Conservation (phyloP, 2,329 filamentous ascomycete genomes). For the Talaromyces rugulosus region DNA sequence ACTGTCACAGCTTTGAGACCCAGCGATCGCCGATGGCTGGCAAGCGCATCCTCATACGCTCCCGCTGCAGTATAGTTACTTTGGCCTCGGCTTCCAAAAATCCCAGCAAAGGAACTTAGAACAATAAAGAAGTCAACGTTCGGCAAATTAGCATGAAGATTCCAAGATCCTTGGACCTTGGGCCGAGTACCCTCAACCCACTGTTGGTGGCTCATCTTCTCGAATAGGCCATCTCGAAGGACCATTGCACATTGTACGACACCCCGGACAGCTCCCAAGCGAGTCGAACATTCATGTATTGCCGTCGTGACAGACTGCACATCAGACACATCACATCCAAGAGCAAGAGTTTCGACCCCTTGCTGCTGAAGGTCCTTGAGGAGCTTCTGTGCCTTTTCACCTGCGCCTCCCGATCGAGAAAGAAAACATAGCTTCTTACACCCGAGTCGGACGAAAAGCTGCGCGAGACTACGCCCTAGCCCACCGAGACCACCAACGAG, state of each 20-base stretch:
- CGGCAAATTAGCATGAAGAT: not conserved
- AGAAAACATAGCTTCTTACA: slow-evolving; percentile 26
- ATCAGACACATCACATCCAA: not conserved
- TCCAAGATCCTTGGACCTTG: slow-evolving; percentile 9
- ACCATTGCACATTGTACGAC: slow-evolving; percentile 12
- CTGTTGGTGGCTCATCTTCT: slow-evolving; percentile 1
- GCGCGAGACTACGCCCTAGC: slow-evolving; percentile 30
- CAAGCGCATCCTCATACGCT: slow-evolving; percentile 25
- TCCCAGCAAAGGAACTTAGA: slow-evolving; percentile 24
- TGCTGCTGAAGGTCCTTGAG: not conserved
- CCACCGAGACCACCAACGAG: slow-evolving; percentile 40
- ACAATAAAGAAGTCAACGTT: slow-evolving; percentile 25
- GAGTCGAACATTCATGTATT: not conserved
- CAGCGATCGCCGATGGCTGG: slow-evolving; percentile 20
- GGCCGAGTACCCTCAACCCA: slow-evolving; percentile 1
- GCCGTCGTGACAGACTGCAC: not conserved
- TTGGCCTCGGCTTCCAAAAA: slow-evolving; percentile 26
- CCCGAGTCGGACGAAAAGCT: slow-evolving; percentile 32
- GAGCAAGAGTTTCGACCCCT: not conserved
- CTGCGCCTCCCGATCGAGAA: not conserved
- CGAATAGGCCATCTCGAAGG: not conserved
- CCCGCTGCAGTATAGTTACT: slow-evolving; percentile 24
- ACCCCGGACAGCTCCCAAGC: slow-evolving; percentile 7
- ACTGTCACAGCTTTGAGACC: slow-evolving; percentile 25
- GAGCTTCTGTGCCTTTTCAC: not conserved